These are phyloP conservation scores for Phytophthora brassicae DNA, from an alignment of 352 stramenopile genomes.

Conservation along the genomic window DNA sequence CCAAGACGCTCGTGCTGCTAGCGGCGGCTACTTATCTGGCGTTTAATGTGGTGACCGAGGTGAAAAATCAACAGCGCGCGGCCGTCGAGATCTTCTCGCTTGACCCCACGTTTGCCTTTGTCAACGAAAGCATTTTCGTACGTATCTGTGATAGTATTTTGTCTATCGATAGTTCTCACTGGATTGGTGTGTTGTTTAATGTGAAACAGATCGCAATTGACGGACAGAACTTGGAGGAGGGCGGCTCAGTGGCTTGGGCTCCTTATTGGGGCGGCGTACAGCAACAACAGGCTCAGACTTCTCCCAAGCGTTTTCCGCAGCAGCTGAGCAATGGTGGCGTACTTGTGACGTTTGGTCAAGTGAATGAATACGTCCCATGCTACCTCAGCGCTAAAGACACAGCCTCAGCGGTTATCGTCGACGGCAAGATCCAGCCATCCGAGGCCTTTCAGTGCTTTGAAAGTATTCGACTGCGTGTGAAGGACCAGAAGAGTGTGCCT, in stretches of 20 bases:
- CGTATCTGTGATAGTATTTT: conserved; percentile 10
- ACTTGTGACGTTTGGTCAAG: conserved; percentile 60
- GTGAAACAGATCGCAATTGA: conserved; percentile 67
- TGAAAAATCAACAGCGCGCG: conserved; percentile 50
- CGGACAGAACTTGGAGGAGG: conserved; percentile 78
- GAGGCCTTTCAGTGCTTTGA: conserved; percentile 74
- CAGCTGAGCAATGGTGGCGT: conserved; percentile 72
- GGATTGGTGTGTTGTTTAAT: background rate
- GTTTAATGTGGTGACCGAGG: conserved; percentile 40
- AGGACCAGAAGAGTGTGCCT: conserved; percentile 78
- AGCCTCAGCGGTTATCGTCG: conserved; percentile 31
- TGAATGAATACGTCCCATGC: conserved; percentile 82
- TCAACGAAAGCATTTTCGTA: conserved; percentile 85
- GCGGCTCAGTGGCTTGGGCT: conserved; percentile 63
- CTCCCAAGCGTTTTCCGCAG: conserved; percentile 54
- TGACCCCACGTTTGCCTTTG: conserved; percentile 76
- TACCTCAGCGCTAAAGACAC: conserved; percentile 48
- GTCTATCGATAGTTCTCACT: background rate
- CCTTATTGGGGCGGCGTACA: conserved; percentile 74
- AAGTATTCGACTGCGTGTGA: conserved; percentile 72
- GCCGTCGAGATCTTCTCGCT: conserved; percentile 68
- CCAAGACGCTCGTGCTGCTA: conserved; percentile 62
- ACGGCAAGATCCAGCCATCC: conserved; percentile 33
- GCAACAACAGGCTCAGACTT: conserved; percentile 40
- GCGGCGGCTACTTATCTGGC: conserved; percentile 23